Base-by-base conservation (phyloP, 768 basidiomycete species). In the Termitomyces sp. region DNA sequence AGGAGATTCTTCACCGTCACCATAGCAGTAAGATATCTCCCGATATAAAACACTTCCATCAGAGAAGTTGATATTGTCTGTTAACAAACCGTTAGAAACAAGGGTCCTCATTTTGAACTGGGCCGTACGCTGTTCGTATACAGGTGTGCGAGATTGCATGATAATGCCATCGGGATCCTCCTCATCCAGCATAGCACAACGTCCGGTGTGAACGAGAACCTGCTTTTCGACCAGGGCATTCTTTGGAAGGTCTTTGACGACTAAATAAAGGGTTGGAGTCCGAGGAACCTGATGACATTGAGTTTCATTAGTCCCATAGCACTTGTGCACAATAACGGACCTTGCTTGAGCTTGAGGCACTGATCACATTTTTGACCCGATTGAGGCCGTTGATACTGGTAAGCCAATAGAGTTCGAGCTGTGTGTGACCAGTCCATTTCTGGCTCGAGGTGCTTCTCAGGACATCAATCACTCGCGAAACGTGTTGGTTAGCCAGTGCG, bases 401-500 rank as follows among this genome's bases (percentile, higher is more conserved):
- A n/a, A 92, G 75, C 88, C 94, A 97, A 66, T 89, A 90, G 18
- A 94, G 71, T n/a, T 79, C 79, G 38, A 83, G 75, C 61, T 92
- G 91, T 1, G 78, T 71, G 71, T 86, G 80, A 0, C 89, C 89
- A 0, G 71, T 71, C 88, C 90, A 90, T 24, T 78, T 78, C 35
- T 82, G 82, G 16, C 83, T 84, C 12, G 79, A 75, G 46, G 74
- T 83, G 40, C 76, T 79, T 65, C 79, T 75, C 28, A 96, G 73
- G 0, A 88, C 89, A 5, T 79, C 74, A 0, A 82, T 73, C 33
- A 98, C 82, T 49, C 92, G 84, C 9, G 79, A 71, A 2, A 88
- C 87, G 70, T 99, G 97, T 67, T 98, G 96, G 45, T 87, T 81
- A 1, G 84, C 81, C 8, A 98, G 78, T 1, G 91, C 89, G 1